Percentiles rank a stretch among this genome's conserved stretches.
Conservation (phyloP, 2,329 filamentous ascomycete genomes). For the Pezicula carpinea region DNA sequence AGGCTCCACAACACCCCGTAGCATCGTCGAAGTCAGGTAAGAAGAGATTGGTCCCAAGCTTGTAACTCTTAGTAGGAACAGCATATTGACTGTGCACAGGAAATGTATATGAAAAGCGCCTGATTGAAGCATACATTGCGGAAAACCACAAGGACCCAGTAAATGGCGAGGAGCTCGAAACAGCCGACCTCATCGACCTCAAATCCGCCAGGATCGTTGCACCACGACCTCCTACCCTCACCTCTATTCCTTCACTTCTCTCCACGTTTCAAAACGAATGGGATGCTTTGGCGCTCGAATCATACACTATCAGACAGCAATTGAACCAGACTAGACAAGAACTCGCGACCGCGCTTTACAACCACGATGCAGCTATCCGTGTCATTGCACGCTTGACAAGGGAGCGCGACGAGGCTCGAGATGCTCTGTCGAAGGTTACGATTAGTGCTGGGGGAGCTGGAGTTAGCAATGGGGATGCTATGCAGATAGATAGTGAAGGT, state of each 20-base stretch:
- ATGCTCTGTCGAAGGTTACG: slow-evolving; percentile 81
- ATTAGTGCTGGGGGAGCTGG: slow-evolving; percentile 53
- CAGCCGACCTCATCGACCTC: slow-evolving; percentile 83
- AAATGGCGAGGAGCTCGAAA: slow-evolving; percentile 76
- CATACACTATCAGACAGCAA: slow-evolving; percentile 86
- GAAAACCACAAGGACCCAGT: slow-evolving; percentile 92
- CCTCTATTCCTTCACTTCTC: slow-evolving; percentile 91
- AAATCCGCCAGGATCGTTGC: slow-evolving; percentile 79
- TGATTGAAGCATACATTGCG: slow-evolving; percentile 91
- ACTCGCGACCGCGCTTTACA: slow-evolving; percentile 88
- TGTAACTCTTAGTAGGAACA: slow-evolving; percentile 9
- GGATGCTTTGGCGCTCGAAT: slow-evolving; percentile 89
- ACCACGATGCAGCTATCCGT: slow-evolving; percentile 93
- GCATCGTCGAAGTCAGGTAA: slow-evolving; percentile 90
- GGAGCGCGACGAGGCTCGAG: slow-evolving; percentile 88
- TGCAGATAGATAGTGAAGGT: slow-evolving; percentile 83
- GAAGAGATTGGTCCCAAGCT: slow-evolving; percentile 28
- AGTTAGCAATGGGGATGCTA: slow-evolving; percentile 67
- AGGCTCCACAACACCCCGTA: slow-evolving; percentile 90
- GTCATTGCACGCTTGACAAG: slow-evolving; percentile 89
- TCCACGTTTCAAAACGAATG: slow-evolving; percentile 97
- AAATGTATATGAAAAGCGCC: slow-evolving; percentile 87
- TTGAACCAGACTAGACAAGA: slow-evolving; percentile 88
- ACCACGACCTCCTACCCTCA: slow-evolving; percentile 86
- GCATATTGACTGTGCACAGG: slow-evolving; percentile 43